Evolutionary conservation across 176 grass and related monocot genomes (phyloP).

Genomic region (Oryza rufipogon): DNA sequence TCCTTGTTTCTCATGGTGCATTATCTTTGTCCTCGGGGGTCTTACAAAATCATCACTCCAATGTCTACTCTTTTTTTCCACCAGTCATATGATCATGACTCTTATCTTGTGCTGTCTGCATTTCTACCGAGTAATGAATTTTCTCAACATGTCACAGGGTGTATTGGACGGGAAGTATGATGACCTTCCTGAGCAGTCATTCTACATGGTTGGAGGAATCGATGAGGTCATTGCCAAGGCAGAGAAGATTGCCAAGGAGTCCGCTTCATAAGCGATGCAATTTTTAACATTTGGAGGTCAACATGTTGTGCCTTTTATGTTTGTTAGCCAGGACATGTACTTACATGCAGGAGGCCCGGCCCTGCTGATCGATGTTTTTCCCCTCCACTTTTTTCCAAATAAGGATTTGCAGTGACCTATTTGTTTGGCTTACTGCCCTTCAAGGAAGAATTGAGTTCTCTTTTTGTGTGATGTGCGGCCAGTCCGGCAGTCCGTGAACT

Average conservation of each 20-base stretch:
- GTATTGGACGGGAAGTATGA: slow-evolving; percentile 93
- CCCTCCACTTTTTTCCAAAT: slow-evolving; percentile 44
- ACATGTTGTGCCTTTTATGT: slow-evolving; percentile 43
- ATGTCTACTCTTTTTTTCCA: neutral
- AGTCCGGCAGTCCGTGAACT: slow-evolving; percentile 19
- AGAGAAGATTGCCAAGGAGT: slow-evolving; percentile 95
- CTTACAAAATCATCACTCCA: neutral
- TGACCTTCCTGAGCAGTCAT: slow-evolving; percentile 86
- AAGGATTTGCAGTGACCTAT: slow-evolving; percentile 48
- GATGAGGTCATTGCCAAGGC: slow-evolving; percentile 93
- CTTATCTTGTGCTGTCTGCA: neutral
- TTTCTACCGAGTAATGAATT: neutral
- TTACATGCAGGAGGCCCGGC: slow-evolving; percentile 50
- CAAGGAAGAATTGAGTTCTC: slow-evolving; percentile 41
- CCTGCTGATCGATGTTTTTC: slow-evolving; percentile 47
- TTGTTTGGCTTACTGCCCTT: slow-evolving; percentile 42
- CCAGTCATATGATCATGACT: neutral
- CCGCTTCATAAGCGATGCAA: slow-evolving; percentile 48
- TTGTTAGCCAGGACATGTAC: slow-evolving; percentile 51
- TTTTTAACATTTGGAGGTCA: slow-evolving; percentile 42
- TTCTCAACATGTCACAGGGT: slow-evolving; percentile 50
- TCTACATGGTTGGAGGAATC: slow-evolving; percentile 97
- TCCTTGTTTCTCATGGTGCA: slow-evolving; percentile 1
- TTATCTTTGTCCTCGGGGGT: neutral
- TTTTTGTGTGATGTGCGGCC: slow-evolving; percentile 37